A percentile compares a stretch with the other conserved stretches of the same genome.
These are phyloP conservation scores for Wickerhamomyces canadensis DNA, from an alignment of 805 yeast genomes.

Conservation along the genomic window DNA sequence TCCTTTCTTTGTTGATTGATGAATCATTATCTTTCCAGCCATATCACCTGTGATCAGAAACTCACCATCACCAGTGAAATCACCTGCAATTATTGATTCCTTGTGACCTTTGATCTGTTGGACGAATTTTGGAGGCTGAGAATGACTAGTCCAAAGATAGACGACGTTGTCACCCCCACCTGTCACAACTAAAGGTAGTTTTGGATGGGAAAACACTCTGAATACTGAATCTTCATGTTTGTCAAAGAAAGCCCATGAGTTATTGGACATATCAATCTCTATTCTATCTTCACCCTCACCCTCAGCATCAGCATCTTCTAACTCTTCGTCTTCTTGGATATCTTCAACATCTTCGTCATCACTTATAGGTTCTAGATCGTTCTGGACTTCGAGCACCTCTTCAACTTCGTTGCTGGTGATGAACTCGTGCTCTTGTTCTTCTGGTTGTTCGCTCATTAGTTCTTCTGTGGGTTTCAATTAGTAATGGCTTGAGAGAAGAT, in stretches of 20 bases:
- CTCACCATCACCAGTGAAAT: constrained; percentile 77
- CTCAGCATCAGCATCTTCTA: constrained; percentile 26
- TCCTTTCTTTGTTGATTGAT: constrained; percentile 67
- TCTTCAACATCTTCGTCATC: constrained; percentile 34
- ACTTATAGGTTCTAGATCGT: constrained; percentile 23
- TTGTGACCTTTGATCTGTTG: constrained; percentile 74
- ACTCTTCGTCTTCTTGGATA: constrained; percentile 27
- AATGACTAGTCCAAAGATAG: constrained; percentile 87
- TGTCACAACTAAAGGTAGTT: constrained; percentile 75
- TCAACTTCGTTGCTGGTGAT: constrained; percentile 40
- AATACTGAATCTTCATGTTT: constrained; percentile 84
- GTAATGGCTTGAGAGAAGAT: neutral
- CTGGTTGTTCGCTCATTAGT: constrained; percentile 5
- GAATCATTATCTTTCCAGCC: constrained; percentile 80
- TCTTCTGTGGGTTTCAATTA: neutral
- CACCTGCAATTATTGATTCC: constrained; percentile 83
- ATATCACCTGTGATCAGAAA: constrained; percentile 87
- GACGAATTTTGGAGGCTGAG: constrained; percentile 76
- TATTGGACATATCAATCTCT: constrained; percentile 84
- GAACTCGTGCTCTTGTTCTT: constrained; percentile 27
- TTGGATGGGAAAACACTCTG: constrained; percentile 77
- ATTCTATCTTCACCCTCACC: constrained; percentile 41
- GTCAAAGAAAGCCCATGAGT: constrained; percentile 86
- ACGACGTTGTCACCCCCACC: constrained; percentile 96
- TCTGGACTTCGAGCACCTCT: constrained; percentile 28